A percentile compares a stretch with the other conserved stretches of the same genome.
Evolutionary conservation across 2,329 filamentous ascomycete genomes (phyloP).

Genomic region (Calonectria multiphialidica): DNA sequence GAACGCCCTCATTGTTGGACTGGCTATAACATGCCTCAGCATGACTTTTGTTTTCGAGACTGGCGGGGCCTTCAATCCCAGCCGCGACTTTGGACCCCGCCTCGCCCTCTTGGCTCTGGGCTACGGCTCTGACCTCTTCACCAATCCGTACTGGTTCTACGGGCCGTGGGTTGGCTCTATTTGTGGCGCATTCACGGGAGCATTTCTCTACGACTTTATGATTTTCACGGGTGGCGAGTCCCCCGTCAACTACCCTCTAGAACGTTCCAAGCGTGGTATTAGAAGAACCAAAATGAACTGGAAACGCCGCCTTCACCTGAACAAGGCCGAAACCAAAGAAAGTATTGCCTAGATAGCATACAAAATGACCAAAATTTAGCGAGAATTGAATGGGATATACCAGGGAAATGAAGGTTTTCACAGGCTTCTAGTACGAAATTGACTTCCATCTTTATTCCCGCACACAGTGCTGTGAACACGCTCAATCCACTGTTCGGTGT

Average conservation of each 20-base stretch:
- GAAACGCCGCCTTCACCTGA: not conserved
- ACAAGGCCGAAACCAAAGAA: not conserved
- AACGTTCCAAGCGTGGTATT: not conserved
- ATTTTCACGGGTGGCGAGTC: not conserved
- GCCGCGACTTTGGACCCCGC: slow-evolving; percentile 1
- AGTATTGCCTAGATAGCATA: not conserved
- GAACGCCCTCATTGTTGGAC: not conserved
- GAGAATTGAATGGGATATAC: not conserved
- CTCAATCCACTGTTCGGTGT: too few species aligned
- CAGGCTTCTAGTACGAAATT: too few species aligned
- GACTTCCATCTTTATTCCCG: too few species aligned
- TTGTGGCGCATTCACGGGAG: not conserved
- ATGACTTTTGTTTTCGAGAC: not conserved
- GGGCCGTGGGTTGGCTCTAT: not conserved
- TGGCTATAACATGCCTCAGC: not conserved
- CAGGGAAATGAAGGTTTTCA: not conserved
- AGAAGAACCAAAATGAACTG: not conserved
- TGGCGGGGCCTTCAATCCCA: not conserved
- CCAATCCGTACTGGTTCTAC: not conserved
- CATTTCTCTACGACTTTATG: slow-evolving; percentile 5
- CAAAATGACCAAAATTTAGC: not conserved
- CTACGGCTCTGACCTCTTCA: not conserved
- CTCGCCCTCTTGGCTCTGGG: not conserved
- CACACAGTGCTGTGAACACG: too few species aligned
- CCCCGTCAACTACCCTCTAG: not conserved